Percentiles rank a stretch among this genome's conserved stretches.
These are phyloP conservation scores for Daldinia loculata DNA, from an alignment of 495 filamentous ascomycete species.

Conservation along the genomic window DNA sequence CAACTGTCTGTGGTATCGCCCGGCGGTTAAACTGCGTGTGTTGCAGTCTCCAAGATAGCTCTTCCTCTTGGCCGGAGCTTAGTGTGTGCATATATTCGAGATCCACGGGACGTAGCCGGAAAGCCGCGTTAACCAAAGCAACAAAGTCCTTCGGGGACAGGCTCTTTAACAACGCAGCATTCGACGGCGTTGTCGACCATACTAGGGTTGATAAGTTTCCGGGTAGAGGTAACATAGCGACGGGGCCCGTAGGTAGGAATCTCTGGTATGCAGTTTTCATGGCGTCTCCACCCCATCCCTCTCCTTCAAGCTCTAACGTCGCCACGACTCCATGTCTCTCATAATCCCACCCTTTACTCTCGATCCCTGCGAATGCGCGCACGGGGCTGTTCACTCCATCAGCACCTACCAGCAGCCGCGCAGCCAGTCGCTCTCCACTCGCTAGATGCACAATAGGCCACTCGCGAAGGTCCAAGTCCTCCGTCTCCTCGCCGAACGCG, in stretches of 20 bases:
- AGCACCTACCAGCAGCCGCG: slow-evolving; percentile 88
- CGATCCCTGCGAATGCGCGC: slow-evolving; percentile 85
- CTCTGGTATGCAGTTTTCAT: slow-evolving; percentile 88
- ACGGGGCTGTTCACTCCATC: slow-evolving; percentile 96
- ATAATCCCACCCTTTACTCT: slow-evolving; percentile 92
- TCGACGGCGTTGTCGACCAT: slow-evolving; percentile 85
- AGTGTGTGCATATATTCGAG: slow-evolving; percentile 79
- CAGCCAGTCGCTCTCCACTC: slow-evolving; percentile 68
- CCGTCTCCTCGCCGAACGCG: slow-evolving; percentile 71
- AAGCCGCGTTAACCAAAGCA: slow-evolving; percentile 92
- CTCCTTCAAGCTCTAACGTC: slow-evolving; percentile 74
- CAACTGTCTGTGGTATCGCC: slow-evolving; percentile 60
- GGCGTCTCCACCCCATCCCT: slow-evolving; percentile 61
- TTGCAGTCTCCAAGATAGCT: slow-evolving; percentile 81
- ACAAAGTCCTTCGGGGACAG: slow-evolving; percentile 75
- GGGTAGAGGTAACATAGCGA: slow-evolving; percentile 90
- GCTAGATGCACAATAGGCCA: slow-evolving; percentile 86
- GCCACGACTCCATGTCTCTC: slow-evolving; percentile 89
- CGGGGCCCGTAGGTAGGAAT: slow-evolving; percentile 90
- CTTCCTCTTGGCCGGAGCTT: slow-evolving; percentile 69
- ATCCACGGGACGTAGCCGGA: slow-evolving; percentile 81
- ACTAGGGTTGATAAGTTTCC: slow-evolving; percentile 84
- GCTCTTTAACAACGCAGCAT: slow-evolving; percentile 82
- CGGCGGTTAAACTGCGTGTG: slow-evolving; percentile 65
- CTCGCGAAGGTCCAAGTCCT: slow-evolving; percentile 76